These are phyloP conservation scores for Erigeron canadensis DNA, from an alignment of 129 eudicot genomes.

Conservation along the genomic window DNA sequence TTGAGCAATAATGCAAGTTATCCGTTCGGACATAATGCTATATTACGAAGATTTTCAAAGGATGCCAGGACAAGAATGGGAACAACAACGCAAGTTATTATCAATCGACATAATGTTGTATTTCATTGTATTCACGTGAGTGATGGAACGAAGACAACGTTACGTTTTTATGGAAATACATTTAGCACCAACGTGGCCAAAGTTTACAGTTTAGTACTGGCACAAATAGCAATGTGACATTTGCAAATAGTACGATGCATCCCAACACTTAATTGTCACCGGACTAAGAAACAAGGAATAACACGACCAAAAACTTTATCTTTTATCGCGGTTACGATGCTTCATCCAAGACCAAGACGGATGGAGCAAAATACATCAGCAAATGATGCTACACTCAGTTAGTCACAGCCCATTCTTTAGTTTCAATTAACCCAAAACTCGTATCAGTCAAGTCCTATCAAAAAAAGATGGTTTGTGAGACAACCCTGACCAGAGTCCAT, in stretches of 20 bases:
- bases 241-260: slow-evolving; percentile 9
- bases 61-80: slow-evolving; percentile 26
- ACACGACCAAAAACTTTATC: neutral
- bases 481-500: too few species aligned
- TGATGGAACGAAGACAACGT: neutral
- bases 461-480: too few species aligned
- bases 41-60: slow-evolving; percentile 1
- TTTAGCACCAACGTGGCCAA: neutral
- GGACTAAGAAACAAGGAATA: slow-evolving; percentile 14
- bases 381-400: too few species aligned
- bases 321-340: slow-evolving; percentile 4
- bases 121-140: slow-evolving; percentile 3
- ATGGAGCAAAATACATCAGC: neutral
- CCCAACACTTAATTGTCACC: slow-evolving; percentile 8
- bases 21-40: neutral
- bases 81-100: slow-evolving; percentile 12
- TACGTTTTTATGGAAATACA: neutral
- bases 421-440: too few species aligned
- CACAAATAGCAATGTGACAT: neutral
- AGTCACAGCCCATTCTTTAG: too few species aligned
- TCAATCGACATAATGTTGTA: neutral
- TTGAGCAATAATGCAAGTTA: slow-evolving; percentile 12
- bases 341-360: neutral
- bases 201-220: neutral
- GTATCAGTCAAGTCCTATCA: too few species aligned